Evolutionary conservation across 2,329 filamentous ascomycete genomes (phyloP).

Genomic region (Trichoderma breve): DNA sequence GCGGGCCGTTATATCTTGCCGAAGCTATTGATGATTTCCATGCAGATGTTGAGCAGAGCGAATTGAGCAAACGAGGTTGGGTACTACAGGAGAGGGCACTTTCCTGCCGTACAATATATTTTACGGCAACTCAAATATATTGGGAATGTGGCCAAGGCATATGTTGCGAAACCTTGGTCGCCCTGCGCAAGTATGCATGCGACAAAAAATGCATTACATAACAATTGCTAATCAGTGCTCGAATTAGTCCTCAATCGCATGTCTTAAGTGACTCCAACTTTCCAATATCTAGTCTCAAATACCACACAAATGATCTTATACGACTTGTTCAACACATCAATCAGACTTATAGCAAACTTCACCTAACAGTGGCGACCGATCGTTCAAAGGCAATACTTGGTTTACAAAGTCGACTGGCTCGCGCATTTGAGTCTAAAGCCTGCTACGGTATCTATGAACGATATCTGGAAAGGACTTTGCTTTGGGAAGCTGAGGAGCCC

Average conservation of each 20-base stretch:
- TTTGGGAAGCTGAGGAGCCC: background rate
- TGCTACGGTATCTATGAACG: background rate
- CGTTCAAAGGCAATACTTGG: background rate
- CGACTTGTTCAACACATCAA: background rate
- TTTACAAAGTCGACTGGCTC: background rate
- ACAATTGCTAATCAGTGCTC: background rate
- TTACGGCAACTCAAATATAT: constrained; percentile 36
- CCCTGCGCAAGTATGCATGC: background rate
- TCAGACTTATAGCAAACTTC: background rate
- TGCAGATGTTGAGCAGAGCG: constrained; percentile 31
- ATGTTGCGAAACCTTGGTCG: background rate
- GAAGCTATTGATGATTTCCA: background rate
- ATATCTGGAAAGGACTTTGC: background rate
- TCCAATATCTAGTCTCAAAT: background rate
- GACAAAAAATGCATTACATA: background rate
- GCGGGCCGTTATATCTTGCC: background rate
- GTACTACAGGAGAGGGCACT: constrained; percentile 40
- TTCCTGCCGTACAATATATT: constrained; percentile 38
- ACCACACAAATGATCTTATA: background rate
- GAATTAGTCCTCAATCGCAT: background rate
- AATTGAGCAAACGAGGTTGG: constrained; percentile 38
- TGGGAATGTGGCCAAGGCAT: constrained; percentile 38
- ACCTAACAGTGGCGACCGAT: background rate
- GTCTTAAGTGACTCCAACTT: background rate
- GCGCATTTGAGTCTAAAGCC: background rate